Evolutionary conservation across 257 asterid genomes (phyloP).

Genomic region (Gentiana macrophylla): DNA sequence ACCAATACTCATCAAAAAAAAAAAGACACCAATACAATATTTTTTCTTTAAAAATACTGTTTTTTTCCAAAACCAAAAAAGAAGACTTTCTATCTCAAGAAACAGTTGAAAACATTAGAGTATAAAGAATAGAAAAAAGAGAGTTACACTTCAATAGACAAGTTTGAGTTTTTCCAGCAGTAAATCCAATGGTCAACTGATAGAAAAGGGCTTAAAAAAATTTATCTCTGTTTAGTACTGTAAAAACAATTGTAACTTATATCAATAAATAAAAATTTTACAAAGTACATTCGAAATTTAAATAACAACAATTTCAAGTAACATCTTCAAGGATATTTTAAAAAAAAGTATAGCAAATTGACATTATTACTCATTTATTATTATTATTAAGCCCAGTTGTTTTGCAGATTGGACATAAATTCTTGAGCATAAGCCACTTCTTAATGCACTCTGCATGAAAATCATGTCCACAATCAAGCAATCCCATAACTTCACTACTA

Average conservation of each 20-base stretch:
- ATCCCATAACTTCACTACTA: constrained; percentile 29
- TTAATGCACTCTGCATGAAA: constrained; percentile 31
- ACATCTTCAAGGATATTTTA: too few relatives aligned
- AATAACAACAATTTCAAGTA: too few relatives aligned
- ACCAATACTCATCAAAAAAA: too few relatives aligned
- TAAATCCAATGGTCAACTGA: constrained; percentile 13
- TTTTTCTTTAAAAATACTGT: too few relatives aligned
- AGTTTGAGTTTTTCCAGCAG: constrained; percentile 7
- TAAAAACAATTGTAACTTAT: constrained; percentile 9
- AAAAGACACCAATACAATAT: too few relatives aligned
- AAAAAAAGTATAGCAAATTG: too few relatives aligned
- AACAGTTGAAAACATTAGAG: not conserved
- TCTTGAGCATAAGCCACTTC: constrained; percentile 39
- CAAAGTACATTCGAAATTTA: not conserved
- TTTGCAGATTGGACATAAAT: constrained; percentile 40
- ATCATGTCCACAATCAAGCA: constrained; percentile 36
- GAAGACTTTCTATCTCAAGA: too few relatives aligned
- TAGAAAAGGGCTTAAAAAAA: constrained; percentile 1
- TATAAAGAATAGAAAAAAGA: too few relatives aligned
- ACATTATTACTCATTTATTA: constrained; percentile 7
- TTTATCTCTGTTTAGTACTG: constrained; percentile 9
- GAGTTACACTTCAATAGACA: not conserved
- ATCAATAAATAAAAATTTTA: constrained; percentile 1
- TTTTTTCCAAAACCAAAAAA: too few relatives aligned
- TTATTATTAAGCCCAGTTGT: constrained; percentile 21